Conservation (phyloP, 2,329 filamentous ascomycete species). For the Phyllosticta citribraziliensis region DNA sequence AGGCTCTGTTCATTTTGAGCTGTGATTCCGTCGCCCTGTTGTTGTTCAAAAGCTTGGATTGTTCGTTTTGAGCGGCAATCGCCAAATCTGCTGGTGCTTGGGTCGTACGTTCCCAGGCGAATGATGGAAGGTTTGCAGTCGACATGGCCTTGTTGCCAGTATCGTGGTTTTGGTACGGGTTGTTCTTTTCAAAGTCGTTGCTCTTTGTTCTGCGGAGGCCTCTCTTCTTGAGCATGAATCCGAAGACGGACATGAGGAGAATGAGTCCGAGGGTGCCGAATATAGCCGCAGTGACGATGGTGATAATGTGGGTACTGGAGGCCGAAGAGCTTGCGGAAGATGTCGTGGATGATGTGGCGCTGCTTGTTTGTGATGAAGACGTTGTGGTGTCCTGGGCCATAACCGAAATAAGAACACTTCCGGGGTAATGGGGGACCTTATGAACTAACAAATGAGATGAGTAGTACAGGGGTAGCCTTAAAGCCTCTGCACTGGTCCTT, state of each 20-base stretch:
- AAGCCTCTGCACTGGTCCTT: neutral
- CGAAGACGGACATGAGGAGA: constrained; percentile 4
- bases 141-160: neutral
- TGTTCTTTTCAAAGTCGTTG: neutral
- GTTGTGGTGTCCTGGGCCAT: neutral
- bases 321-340: neutral
- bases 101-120: neutral
- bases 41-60: neutral
- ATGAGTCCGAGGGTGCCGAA: constrained; percentile 7
- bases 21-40: neutral
- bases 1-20: neutral
- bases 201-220: constrained; percentile 1
- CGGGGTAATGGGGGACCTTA: neutral
- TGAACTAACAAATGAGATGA: neutral
- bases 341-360: neutral
- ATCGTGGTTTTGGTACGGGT: neutral
- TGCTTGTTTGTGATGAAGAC: neutral
- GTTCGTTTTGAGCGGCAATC: neutral
- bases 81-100: neutral
- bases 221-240: constrained; percentile 1
- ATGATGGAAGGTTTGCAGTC: neutral
- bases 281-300: constrained; percentile 1
- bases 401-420: neutral
- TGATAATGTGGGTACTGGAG: neutral
- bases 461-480: neutral